Evolutionary conservation across 805 yeast species (phyloP), one percentile per base, ranked within the genome.

Genomic region (Tetrapisispora iriomotensis): DNA sequence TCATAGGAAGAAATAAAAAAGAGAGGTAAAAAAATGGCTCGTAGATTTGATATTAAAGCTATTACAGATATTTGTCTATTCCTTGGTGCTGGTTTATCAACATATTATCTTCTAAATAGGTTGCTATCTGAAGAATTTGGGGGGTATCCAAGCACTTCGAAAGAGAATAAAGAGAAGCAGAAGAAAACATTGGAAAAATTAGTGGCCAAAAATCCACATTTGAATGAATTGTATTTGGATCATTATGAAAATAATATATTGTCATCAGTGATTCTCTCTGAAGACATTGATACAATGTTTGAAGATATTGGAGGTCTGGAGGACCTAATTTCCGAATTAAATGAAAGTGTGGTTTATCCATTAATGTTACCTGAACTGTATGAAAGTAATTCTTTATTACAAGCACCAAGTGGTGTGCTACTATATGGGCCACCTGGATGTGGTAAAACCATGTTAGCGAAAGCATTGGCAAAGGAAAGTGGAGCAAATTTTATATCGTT

Each of bases 361-460:
- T 66, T 92, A 41, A 80, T 83, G 14, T 66, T 59, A 49, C 95
- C 95, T 0, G 84, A 76, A 36, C 62, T 86, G 29, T 87, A 82
- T 56, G 66, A 75, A 10, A 77, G 75, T 38, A 83, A 81, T 48
- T 77, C 85, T 38, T 67, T 90, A 38, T 66, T 90, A 20, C 85
- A 82, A 53, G 90, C 95, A 1, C 98, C 98, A 2, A 87, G 85
- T 54, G 98, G 98, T 29, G 96, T 90, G 3, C 64, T 90, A 26
- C 69, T 88, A 36, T 79, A 85, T 55, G 97, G 97, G 0, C 96
- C 97, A 3, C 97, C 97, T 0, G 97, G 97, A 0, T 90, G 96
- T 60, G 97, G 97, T 40, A 90, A 90, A 62, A 90, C 97, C 3
- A 85, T 90, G 96, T 67, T 90, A 50, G 97, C 96, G 8, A 90